A percentile compares a stretch with the other conserved stretches of the same genome.
Evolutionary conservation across 345 rosid species (phyloP).

Genomic region (Euphorbia peplus): DNA sequence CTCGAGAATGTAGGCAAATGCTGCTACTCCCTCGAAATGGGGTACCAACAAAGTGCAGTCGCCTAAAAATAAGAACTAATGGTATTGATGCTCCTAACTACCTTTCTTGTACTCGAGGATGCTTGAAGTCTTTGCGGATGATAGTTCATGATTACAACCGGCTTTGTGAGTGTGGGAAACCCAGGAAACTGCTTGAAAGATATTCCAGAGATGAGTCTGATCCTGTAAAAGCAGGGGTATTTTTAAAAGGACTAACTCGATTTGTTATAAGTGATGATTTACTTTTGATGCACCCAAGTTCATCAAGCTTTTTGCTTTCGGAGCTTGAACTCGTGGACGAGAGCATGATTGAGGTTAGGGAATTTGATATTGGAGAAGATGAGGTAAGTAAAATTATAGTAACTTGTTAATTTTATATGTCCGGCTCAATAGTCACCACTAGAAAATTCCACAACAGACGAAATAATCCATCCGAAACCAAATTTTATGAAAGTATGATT

Average conservation of each 20-base stretch:
- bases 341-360: conserved; percentile 2
- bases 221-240: too few relatives aligned
- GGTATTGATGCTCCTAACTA: background rate
- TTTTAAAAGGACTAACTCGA: too few relatives aligned
- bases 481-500: too few relatives aligned
- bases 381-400: conserved; percentile 8
- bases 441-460: too few relatives aligned
- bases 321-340: conserved; percentile 9
- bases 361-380: background rate
- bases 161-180: too few relatives aligned
- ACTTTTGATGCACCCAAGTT: conserved; percentile 10
- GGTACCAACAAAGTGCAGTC: conserved; percentile 12
- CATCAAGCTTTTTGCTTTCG: conserved; percentile 9
- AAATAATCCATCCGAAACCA: too few relatives aligned
- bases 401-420: background rate
- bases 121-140: too few relatives aligned
- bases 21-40: conserved; percentile 16
- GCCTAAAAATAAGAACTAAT: too few relatives aligned
- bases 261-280: conserved; percentile 23
- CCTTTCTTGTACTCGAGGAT: background rate
- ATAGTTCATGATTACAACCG: too few relatives aligned
- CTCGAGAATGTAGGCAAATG: conserved; percentile 23
- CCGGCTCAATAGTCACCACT: background rate
- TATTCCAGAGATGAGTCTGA: too few relatives aligned
- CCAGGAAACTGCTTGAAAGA: too few relatives aligned